Conservation (phyloP, 495 filamentous ascomycete species). For the Penicillium crystallinum region DNA sequence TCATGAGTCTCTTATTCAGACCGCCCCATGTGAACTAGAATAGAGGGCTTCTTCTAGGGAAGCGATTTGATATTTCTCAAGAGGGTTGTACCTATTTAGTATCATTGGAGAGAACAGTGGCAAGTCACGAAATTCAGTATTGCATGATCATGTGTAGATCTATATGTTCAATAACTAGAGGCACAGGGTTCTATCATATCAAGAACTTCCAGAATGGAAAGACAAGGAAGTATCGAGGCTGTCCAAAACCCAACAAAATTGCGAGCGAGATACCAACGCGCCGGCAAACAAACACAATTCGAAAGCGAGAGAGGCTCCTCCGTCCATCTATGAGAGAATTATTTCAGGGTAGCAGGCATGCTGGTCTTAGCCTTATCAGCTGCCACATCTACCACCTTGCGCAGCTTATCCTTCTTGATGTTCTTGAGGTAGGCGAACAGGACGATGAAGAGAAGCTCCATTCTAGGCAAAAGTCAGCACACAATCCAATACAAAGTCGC, state of each 20-base stretch:
- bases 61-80: too few relatives aligned
- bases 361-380: constrained; percentile 38
- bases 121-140: too few relatives aligned
- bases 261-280: constrained; percentile 21
- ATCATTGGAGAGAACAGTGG: too few relatives aligned
- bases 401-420: constrained; percentile 64
- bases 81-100: too few relatives aligned
- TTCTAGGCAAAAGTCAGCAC: constrained; percentile 47
- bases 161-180: background rate
- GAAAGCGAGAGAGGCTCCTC: constrained; percentile 8
- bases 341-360: constrained; percentile 44
- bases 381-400: constrained; percentile 53
- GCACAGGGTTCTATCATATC: constrained; percentile 1
- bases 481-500: background rate
- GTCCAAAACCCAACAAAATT: constrained; percentile 7
- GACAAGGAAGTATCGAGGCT: constrained; percentile 13
- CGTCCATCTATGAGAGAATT: constrained; percentile 11
- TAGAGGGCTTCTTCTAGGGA: too few relatives aligned
- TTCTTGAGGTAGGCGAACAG: constrained; percentile 76
- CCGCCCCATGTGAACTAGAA: too few relatives aligned
- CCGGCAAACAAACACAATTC: constrained; percentile 11
- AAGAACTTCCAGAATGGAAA: constrained; percentile 1
- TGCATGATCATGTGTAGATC: constrained; percentile 1
- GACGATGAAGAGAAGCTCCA: constrained; percentile 85
- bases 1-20: background rate